These are phyloP conservation scores for Persicaria tinctoria DNA, from an alignment of 148 eudicot species.

Conservation along the genomic window DNA sequence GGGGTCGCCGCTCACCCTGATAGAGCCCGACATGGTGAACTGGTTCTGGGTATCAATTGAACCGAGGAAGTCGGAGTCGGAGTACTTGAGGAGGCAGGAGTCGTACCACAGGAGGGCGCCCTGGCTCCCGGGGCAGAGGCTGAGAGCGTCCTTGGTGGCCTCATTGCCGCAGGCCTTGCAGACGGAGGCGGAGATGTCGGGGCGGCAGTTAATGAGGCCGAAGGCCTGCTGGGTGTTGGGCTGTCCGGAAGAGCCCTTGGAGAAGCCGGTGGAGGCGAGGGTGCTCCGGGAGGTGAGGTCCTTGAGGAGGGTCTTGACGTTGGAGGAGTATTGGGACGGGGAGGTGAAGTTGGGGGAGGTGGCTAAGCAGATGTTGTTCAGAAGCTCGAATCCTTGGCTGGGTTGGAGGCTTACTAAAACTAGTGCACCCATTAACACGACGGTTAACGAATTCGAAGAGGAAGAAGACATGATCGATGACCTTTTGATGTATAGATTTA, in stretches of 20 bases:
- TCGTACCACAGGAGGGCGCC: conserved; percentile 40
- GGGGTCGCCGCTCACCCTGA: conserved; percentile 14
- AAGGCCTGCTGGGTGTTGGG: conserved; percentile 14
- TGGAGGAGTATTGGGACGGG: neutral
- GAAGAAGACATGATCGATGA: too few relatives aligned
- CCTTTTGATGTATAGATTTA: too few relatives aligned
- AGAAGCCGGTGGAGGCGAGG: neutral
- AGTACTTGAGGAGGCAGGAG: conserved; percentile 31
- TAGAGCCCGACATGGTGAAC: conserved; percentile 17
- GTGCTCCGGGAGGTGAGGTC: neutral
- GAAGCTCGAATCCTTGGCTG: neutral
- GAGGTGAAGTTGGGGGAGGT: neutral
- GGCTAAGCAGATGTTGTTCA: neutral
- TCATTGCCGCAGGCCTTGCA: conserved; percentile 26
- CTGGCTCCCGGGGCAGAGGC: conserved; percentile 25
- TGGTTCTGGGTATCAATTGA: conserved; percentile 16
- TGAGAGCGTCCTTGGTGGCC: conserved; percentile 17
- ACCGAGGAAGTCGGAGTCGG: conserved; percentile 25
- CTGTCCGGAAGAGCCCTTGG: conserved; percentile 1
- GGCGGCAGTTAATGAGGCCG: conserved; percentile 36
- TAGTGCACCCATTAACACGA: too few relatives aligned
- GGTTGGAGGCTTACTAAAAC: neutral
- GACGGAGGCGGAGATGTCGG: conserved; percentile 22
- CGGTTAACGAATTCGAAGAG: too few relatives aligned
- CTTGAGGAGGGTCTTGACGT: neutral